These are phyloP conservation scores for Arthrobotrys sinensis DNA, from an alignment of 2,329 filamentous ascomycete species.

Conservation along the genomic window DNA sequence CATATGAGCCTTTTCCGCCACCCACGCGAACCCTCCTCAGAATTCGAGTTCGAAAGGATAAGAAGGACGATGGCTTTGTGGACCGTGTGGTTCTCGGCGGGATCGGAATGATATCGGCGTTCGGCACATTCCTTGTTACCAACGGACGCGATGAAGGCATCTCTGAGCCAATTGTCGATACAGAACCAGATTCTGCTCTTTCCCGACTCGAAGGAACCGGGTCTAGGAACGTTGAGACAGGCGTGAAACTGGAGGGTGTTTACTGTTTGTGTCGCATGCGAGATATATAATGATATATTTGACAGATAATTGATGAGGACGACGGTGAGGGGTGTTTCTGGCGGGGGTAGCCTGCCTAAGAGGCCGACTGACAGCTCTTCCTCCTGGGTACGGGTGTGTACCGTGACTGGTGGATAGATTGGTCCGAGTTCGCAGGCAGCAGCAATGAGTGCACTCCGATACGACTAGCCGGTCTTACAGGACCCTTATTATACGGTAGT, in stretches of 20 bases:
- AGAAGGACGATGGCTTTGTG: conserved; percentile 66
- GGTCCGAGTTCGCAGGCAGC: conserved; percentile 24
- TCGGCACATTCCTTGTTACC: conserved; percentile 97
- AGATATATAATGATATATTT: conserved; percentile 28
- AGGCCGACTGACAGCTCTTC: conserved; percentile 9
- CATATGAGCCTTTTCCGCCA: conserved; percentile 81
- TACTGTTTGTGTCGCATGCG: conserved; percentile 21
- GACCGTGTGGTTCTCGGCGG: conserved; percentile 74
- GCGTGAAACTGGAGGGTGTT: conserved; percentile 61
- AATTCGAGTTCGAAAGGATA: conserved; percentile 80
- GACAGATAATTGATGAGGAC: conserved; percentile 21
- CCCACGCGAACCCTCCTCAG: conserved; percentile 85
- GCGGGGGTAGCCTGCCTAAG: conserved; percentile 37
- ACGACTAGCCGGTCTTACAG: conserved; percentile 13
- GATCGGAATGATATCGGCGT: conserved; percentile 96
- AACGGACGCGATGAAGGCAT: conserved; percentile 98
- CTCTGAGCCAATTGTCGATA: conserved; percentile 77
- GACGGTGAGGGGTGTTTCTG: conserved; percentile 34
- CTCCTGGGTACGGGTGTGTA: not conserved
- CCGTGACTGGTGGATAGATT: conserved; percentile 2
- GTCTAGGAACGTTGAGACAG: conserved; percentile 45
- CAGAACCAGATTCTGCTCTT: conserved; percentile 11
- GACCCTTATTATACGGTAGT: not conserved
- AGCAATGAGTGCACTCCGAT: conserved; percentile 20
- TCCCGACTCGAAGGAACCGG: not conserved